These are phyloP conservation scores for Arthrinium puccinioides DNA, from an alignment of 2,329 filamentous ascomycete species.

Conservation along the genomic window DNA sequence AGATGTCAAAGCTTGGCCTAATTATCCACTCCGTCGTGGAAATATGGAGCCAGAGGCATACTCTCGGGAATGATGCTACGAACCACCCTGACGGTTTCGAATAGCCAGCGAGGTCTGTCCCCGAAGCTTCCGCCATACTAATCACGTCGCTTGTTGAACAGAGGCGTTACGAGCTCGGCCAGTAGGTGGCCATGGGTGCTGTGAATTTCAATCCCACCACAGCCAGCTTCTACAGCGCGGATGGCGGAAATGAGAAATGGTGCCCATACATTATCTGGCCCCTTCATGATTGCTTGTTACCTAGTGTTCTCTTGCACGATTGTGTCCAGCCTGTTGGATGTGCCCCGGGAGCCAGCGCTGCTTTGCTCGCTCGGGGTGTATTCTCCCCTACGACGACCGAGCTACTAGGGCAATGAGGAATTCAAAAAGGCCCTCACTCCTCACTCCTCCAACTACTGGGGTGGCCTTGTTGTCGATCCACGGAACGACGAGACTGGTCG, in stretches of 20 bases:
- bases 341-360: no score
- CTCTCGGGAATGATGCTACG: constrained; percentile 52
- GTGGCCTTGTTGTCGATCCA: constrained; percentile 51
- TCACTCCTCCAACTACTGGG: constrained; percentile 46
- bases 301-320: no score
- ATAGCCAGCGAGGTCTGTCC: constrained; percentile 60
- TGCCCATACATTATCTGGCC: constrained; percentile 44
- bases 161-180: constrained; percentile 61
- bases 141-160: constrained; percentile 62
- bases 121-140: constrained; percentile 62
- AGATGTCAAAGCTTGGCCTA: constrained; percentile 66
- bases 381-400: no score
- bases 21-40: constrained; percentile 63
- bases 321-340: no score
- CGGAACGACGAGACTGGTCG: constrained; percentile 26
- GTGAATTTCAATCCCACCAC: constrained; percentile 57
- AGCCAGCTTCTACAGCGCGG: constrained; percentile 8
- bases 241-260: constrained; percentile 19
- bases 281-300: no score
- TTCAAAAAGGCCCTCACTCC: no score
- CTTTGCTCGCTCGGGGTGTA: no score
- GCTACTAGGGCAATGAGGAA: no score
- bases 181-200: constrained; percentile 74
- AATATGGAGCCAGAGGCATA: constrained; percentile 63
- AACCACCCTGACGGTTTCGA: constrained; percentile 60